Base-by-base conservation (phyloP, 2,329 filamentous ascomycete genomes). In the Calonectria leucothoes region DNA sequence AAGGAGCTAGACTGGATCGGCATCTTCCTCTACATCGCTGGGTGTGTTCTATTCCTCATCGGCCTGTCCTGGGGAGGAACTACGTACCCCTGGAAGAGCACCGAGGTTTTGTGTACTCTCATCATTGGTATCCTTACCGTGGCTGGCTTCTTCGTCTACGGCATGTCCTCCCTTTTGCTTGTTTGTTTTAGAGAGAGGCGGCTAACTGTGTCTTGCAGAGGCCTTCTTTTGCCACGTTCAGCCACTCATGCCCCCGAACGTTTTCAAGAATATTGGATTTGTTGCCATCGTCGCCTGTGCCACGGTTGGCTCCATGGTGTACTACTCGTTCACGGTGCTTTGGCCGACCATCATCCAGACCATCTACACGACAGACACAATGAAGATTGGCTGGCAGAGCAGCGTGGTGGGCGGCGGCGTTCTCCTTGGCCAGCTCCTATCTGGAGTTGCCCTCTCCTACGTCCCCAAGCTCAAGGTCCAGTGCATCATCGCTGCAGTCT, bases 1-100 rank as follows among this genome's bases (percentile, higher is more conserved):
- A 85, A 82, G 76, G 82, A 85, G 70, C 82, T 90, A 15, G 89
- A 89, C 77, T 86, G 82, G 72, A 69, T 86, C 48, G 87, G 87
- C 35, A 85, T 88, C 66, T 76, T 85, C 42, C 81, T 89, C 1
- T 87, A 85, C 76, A 75, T 84, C 15, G 77, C 81, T 17, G 87
- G 87, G 29, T 82, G 85, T 12, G 80, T 87, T 4, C 78, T 87
- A 17, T 84, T 87, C 72, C 80, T 88, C 52, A 76, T 88, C 57
- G 87, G 87, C 23, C 82, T 88, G 6, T 85, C 84, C 15, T 85
- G 82, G 85, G 87, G 84, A 61, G 86, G 86, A 15, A 80, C 76
- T 3, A 76, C 80, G 6, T 85, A 88, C 77, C 80, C 86, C n/a
- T 88, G 87, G 87, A 77, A 77, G 31, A 86, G 84, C 59, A 80